phyloP scores from a whole-genome alignment of 1,139 yeast genomes.

The Yamadazyma jaroonii region DNA sequence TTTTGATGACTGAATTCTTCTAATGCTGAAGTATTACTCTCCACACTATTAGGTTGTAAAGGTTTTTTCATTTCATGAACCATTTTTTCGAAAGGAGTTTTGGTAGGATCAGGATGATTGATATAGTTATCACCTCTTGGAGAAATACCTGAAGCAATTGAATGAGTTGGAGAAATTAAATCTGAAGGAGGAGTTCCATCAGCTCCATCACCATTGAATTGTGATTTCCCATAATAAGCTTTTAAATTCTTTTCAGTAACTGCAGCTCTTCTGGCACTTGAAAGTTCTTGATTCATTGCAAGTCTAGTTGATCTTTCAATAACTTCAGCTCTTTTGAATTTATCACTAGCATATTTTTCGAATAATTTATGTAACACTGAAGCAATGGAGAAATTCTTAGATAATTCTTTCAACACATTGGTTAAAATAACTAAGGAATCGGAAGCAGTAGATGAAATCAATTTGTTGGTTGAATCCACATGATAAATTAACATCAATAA shows the following conservation, averaged over 20 bases:
- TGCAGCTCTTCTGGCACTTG: constrained; percentile 26
- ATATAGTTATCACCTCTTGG: constrained; percentile 23
- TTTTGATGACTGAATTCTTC: not conserved
- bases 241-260: constrained; percentile 20
- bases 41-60: constrained; percentile 2
- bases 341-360: constrained; percentile 47
- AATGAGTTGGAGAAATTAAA: constrained; percentile 15
- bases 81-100: constrained; percentile 28
- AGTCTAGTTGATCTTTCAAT: constrained; percentile 38
- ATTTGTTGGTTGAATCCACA: constrained; percentile 56
- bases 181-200: constrained; percentile 3
- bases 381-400: constrained; percentile 47
- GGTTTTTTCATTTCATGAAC: constrained; percentile 28
- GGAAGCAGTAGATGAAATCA: constrained; percentile 59
- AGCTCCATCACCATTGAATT: constrained; percentile 6
- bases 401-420: constrained; percentile 51
- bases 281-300: constrained; percentile 38
- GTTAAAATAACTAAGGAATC: constrained; percentile 54
- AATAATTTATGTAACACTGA: constrained; percentile 38
- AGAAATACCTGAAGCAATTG: constrained; percentile 28
- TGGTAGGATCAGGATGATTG: constrained; percentile 15
- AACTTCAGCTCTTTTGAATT: constrained; percentile 42
- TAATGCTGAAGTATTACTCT: not conserved
- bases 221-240: constrained; percentile 16
- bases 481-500: constrained; percentile 74